Conservation (phyloP, 768 basidiomycete species). For the Mycena kentingensis region DNA sequence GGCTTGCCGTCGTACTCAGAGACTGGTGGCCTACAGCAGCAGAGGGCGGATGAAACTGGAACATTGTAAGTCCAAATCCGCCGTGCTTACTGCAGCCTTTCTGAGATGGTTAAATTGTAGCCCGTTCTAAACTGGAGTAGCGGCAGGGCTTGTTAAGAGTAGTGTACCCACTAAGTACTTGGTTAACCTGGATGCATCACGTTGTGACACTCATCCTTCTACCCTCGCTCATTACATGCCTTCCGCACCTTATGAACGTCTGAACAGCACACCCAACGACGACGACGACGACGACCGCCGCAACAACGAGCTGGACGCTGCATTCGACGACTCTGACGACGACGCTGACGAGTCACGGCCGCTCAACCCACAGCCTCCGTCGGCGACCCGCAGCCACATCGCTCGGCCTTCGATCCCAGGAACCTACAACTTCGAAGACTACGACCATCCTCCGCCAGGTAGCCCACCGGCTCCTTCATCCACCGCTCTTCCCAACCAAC, state of each 20-base stretch:
- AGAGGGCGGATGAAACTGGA: constrained; percentile 33
- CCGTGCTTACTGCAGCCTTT: too few species aligned
- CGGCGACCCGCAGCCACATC: constrained; percentile 26
- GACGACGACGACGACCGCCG: constrained; percentile 48
- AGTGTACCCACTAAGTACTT: too few species aligned
- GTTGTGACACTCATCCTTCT: too few species aligned
- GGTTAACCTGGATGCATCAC: too few species aligned
- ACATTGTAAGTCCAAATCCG: too few species aligned
- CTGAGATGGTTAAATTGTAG: too few species aligned
- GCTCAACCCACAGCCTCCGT: constrained; percentile 44
- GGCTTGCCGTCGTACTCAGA: constrained; percentile 68
- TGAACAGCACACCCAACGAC: too few species aligned
- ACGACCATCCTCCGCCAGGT: constrained; percentile 81
- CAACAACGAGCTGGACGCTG: constrained; percentile 82
- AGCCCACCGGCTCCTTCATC: constrained; percentile 71
- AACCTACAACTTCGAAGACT: constrained; percentile 82
- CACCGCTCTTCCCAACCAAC: constrained; percentile 64
- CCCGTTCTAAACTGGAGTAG: too few species aligned
- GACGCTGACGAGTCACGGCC: constrained; percentile 62
- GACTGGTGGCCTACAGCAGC: constrained; percentile 53
- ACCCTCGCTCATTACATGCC: too few species aligned
- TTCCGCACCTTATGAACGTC: too few species aligned
- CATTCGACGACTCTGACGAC: constrained; percentile 80
- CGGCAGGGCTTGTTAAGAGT: too few species aligned
- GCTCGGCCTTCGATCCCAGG: constrained; percentile 35